Base-by-base conservation (phyloP, 2,329 filamentous ascomycete species). In the Metarhizium humberi region DNA sequence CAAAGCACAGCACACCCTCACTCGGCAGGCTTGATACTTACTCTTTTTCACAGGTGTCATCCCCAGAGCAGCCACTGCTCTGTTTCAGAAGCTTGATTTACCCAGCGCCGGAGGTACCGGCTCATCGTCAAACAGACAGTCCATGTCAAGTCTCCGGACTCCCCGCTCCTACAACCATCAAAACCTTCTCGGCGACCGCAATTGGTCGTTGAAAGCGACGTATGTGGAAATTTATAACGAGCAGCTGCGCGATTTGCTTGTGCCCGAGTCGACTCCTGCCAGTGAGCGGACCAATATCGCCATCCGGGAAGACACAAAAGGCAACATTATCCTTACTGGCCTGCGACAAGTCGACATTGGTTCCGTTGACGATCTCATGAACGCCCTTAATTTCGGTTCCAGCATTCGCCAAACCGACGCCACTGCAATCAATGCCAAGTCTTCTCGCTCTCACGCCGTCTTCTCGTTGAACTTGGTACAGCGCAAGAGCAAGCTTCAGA, bases 221-320 rank as follows among this genome's bases (percentile, higher is more conserved):
- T 96, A 96, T 67, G 89, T 96, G 59, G 82, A 97, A 77, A 99
- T 99, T 61, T 99, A 99, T 75, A 97, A 99, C 67, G 94, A 99
- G 72, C 88, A 95, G 66, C 78, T 97, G 34, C 86, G 94, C 63
- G 94, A 99, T 76, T 78, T 99, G 16, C 78, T 99, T 40, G 74
- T 96, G 4, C 84, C 90, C 1, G 92, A 96, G 49, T 72, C 84
- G 49, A 80, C 86, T 0, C 83, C 87, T 1, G 63, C 73, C 6
- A 73, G 78, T 59, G 92, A 97, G 66, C 85, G 94, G 57, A 80
- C 80, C 52, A 79, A 80, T 34, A 92, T 99, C n/a, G 87, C 85
- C 2, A 97, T 99, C 60, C 88, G 94, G 58, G 92, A 99, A 73
- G 94, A 99, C 67, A 81, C 85, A 30, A 96, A 95, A 71, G 92